Percentiles rank a stretch among this genome's conserved stretches.
phyloP scores from a whole-genome alignment of 2,329 filamentous ascomycete genomes.

The Bipolaris bicolor region DNA sequence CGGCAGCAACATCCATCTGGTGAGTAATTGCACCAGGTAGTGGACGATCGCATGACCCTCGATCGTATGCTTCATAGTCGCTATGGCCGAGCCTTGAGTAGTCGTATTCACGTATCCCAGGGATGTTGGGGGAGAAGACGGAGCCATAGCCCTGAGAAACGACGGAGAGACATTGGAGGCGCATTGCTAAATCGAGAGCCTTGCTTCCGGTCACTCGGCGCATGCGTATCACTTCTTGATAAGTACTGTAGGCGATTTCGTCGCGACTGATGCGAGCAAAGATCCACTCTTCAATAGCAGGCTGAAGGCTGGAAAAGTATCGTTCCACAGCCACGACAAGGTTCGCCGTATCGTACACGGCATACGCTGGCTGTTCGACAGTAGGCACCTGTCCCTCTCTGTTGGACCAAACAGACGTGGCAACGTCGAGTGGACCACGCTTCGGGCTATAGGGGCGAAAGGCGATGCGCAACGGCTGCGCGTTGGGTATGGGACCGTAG shows the following conservation, averaged over 20 bases:
- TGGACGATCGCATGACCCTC: slow-evolving; percentile 40
- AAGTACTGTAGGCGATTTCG: slow-evolving; percentile 39
- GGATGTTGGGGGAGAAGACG: slow-evolving; percentile 39
- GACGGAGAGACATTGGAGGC: slow-evolving; percentile 44
- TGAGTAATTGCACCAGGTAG: slow-evolving; percentile 46
- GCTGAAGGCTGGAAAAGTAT: slow-evolving; percentile 38
- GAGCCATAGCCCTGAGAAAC: slow-evolving; percentile 49
- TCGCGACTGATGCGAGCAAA: slow-evolving; percentile 38
- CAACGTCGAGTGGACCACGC: slow-evolving; percentile 36
- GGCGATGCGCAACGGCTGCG: slow-evolving; percentile 32
- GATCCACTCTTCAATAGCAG: slow-evolving; percentile 42
- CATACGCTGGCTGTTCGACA: slow-evolving; percentile 44
- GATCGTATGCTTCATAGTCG: slow-evolving; percentile 46
- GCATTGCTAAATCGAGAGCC: slow-evolving; percentile 40
- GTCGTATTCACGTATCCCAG: slow-evolving; percentile 42
- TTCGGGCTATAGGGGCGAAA: slow-evolving; percentile 39
- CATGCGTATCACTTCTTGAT: slow-evolving; percentile 41
- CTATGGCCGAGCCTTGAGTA: slow-evolving; percentile 39
- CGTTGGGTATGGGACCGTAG: slow-evolving; percentile 37
- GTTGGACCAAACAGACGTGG: slow-evolving; percentile 39
- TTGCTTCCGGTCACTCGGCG: slow-evolving; percentile 28
- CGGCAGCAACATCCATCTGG: slow-evolving; percentile 46
- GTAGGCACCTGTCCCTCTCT: slow-evolving; percentile 34
- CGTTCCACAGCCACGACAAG: slow-evolving; percentile 36
- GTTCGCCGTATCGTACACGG: slow-evolving; percentile 41